These are phyloP conservation scores for Erucastrum elatum DNA, from an alignment of 345 rosid species.

Conservation along the genomic window DNA sequence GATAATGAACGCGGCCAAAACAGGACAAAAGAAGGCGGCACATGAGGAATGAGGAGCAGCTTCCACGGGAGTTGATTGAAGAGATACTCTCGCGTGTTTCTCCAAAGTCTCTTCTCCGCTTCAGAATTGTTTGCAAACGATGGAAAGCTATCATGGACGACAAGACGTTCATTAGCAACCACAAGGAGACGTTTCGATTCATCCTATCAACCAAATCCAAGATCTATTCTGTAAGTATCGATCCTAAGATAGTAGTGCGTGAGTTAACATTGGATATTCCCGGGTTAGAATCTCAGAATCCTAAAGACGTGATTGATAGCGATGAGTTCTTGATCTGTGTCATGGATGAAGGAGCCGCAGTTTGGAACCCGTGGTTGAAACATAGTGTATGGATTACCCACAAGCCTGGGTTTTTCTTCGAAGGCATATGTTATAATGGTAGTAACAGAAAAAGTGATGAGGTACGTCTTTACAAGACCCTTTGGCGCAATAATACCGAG, in stretches of 20 bases:
- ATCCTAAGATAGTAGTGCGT: not conserved
- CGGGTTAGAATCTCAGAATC: not conserved
- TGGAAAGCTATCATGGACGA: not conserved
- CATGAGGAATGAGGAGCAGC: not conserved
- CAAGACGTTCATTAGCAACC: not conserved
- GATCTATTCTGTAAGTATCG: not conserved
- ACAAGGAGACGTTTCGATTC: not conserved
- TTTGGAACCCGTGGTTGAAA: not conserved
- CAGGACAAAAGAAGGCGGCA: not conserved
- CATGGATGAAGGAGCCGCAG: not conserved
- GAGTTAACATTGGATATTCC: not conserved
- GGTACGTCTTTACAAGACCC: not conserved
- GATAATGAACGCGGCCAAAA: not conserved
- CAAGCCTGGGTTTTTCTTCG: not conserved
- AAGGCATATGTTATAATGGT: not conserved
- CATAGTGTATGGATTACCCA: not conserved
- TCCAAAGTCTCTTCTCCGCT: not conserved
- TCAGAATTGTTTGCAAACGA: not conserved
- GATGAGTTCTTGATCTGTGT: not conserved
- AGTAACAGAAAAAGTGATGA: not conserved
- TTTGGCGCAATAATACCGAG: not conserved
- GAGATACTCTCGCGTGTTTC: not conserved
- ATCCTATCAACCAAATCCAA: not conserved
- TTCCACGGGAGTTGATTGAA: not conserved
- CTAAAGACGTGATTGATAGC: not conserved